Base-by-base conservation (phyloP, 2,329 filamentous ascomycete genomes). In the Amesomyces nigricolor region DNA sequence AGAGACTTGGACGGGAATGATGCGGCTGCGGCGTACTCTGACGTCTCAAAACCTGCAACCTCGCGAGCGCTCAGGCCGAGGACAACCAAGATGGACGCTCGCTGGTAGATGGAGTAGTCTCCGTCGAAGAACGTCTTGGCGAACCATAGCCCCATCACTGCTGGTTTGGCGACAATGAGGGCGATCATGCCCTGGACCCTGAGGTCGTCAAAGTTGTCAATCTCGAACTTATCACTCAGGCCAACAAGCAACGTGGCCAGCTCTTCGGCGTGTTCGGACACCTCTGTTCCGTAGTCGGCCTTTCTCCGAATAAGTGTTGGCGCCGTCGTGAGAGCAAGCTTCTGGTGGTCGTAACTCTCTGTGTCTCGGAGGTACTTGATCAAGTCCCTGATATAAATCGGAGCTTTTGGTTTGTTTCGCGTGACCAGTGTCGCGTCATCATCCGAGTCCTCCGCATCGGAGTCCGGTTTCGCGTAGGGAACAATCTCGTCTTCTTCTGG, bases 341-440 rank as follows among this genome's bases (percentile, higher is more conserved):
- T 85, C 66, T 96, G 90, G 30, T 85, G 85, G 63, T 97, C 91
- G 62, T 91, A 89, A 61, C 87, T 87, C 45, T 96, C 90, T 0
- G 82, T 83, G 62, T 95, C 89, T 47, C 88, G 81, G 2, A 99
- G 77, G 65, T 86, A 91, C 7, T 77, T 69, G 53, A 97, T 85
- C 10, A 97, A 78, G 64, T 95, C 90, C 45, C 91, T 84, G 57
- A 96, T 87, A 65, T 97, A 97, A 1, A 99, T 91, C 1, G 94
- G 94, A 0, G 90, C 81, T 56, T 82, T 87, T 19, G 87, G 82
- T 64, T 94, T 96, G 70, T 94, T 85, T 13, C 91, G 81, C 55
- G 88, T 86, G 47, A 97, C 80, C 16, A 96, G 75, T 0, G 91
- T 95, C 5, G 94, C 86, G 64, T 99, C 95, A 38, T 96, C 91